phyloP scores from a whole-genome alignment of 345 rosid genomes.

The Syzygium oleosum region DNA sequence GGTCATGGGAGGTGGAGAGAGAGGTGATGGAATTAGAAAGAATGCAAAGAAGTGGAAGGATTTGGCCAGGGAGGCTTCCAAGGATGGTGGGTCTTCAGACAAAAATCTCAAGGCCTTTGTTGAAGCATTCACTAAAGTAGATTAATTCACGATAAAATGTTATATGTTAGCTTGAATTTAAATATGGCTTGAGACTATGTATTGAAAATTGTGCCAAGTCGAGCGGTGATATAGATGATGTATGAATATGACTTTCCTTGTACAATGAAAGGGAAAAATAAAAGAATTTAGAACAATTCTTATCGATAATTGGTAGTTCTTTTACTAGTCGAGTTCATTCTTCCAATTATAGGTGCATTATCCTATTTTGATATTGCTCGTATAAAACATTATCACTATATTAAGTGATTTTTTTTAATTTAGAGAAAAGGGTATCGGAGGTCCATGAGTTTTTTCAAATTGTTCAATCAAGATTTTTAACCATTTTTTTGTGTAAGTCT shows the following conservation, averaged over 20 bases:
- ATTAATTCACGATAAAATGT: conserved; percentile 17
- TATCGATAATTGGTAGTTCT: no score
- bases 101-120: conserved; percentile 14
- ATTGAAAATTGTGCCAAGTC: neutral
- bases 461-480: no score
- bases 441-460: no score
- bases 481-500: no score
- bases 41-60: conserved; percentile 26
- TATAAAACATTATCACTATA: no score
- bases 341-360: no score
- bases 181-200: neutral
- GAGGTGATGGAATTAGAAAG: conserved; percentile 9
- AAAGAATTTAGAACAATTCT: neutral
- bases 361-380: no score
- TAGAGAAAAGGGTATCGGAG: no score
- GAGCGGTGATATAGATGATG: neutral
- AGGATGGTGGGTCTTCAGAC: conserved; percentile 16
- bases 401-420: no score
- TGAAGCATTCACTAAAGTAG: conserved; percentile 1
- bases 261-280: neutral
- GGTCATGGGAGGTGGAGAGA: conserved; percentile 20
- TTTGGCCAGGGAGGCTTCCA: conserved; percentile 11
- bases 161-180: neutral
- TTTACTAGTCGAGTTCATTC: no score
- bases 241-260: neutral